These are phyloP conservation scores for Onygena corvina DNA, from an alignment of 2,329 filamentous ascomycete species.

Conservation along the genomic window DNA sequence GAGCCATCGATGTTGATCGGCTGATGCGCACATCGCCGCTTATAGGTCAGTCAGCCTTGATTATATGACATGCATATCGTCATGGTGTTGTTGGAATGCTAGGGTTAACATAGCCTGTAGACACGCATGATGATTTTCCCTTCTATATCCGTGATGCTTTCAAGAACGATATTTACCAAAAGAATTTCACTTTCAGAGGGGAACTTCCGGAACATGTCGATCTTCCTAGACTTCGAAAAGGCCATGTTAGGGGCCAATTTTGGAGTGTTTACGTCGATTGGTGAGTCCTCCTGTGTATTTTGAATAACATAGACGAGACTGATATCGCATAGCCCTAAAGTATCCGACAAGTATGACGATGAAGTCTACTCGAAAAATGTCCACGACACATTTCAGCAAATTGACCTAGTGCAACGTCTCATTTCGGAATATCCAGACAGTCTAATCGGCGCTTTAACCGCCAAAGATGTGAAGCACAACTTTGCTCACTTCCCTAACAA, in stretches of 20 bases:
- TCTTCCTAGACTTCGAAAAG: slow-evolving; percentile 58
- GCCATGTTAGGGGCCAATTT: slow-evolving; percentile 63
- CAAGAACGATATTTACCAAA: slow-evolving; percentile 64
- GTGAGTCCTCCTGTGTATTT: slow-evolving; percentile 13
- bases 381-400: slow-evolving; percentile 57
- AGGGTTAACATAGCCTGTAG: too few relatives aligned
- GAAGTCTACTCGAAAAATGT: slow-evolving; percentile 39
- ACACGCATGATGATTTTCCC: slow-evolving; percentile 82
- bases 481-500: slow-evolving; percentile 52
- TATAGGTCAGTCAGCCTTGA: slow-evolving; percentile 2
- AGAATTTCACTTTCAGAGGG: slow-evolving; percentile 61
- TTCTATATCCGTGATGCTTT: slow-evolving; percentile 56
- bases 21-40: neutral
- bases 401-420: slow-evolving; percentile 59
- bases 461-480: slow-evolving; percentile 45
- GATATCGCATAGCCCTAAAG: slow-evolving; percentile 1
- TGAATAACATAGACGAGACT: slow-evolving; percentile 12
- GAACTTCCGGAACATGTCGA: slow-evolving; percentile 62
- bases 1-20: neutral
- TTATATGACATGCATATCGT: neutral
- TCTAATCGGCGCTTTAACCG: slow-evolving; percentile 47
- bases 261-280: slow-evolving; percentile 59
- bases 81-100: slow-evolving; percentile 14
- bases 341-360: slow-evolving; percentile 13
- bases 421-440: slow-evolving; percentile 51